Evolutionary conservation across 1,139 yeast genomes (phyloP), one percentile per base, ranked within the genome.

Genomic region (Protomyces gravidus): DNA sequence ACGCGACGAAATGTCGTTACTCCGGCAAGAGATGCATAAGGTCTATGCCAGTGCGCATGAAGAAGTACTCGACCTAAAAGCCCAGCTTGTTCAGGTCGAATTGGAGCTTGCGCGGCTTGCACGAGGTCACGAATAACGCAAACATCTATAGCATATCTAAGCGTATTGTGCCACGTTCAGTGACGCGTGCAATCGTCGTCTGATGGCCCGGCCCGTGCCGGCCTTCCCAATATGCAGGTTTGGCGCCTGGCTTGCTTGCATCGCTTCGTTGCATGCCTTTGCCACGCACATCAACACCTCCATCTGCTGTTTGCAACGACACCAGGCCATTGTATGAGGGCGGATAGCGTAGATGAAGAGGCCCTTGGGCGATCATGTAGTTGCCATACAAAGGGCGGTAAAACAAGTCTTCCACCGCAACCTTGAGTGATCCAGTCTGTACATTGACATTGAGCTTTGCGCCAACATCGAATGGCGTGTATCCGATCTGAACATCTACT

Each of bases 11-110:
- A 47, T 57, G 42, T 19, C 51, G 45, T 15, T 45, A 17, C 48
- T 59, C 21, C 55, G 61, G 27, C 33, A 46, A 28, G 62, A 59
- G 23, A 59, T 57, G 55, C 56, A 59, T 52, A 59, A 59, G 47
- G 50, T 58, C 28, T 56, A 55, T 23, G 48, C 48, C 26, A 56
- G 62, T 17, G 23, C 48, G 17, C 50, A 59, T 17, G 55, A 47
- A 13, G 62, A 55, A 21, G 45, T 55, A 13, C 23, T 59, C 47
- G 62, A 59, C 21, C 27, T 48, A 30, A 58, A 49, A 33, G 52
- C 49, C 26, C 52, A 57, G 36, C 25, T 59, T 26, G 51, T 45
- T 4, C 61, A 59, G 26, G 19, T 57, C 30, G 62, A 53, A 28
- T 17, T 45, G 27, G 51, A 45, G 21, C 51, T 53, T n/a, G 58